Base-by-base conservation (phyloP, 129 eudicot species). In the Ambrosia trifida region DNA sequence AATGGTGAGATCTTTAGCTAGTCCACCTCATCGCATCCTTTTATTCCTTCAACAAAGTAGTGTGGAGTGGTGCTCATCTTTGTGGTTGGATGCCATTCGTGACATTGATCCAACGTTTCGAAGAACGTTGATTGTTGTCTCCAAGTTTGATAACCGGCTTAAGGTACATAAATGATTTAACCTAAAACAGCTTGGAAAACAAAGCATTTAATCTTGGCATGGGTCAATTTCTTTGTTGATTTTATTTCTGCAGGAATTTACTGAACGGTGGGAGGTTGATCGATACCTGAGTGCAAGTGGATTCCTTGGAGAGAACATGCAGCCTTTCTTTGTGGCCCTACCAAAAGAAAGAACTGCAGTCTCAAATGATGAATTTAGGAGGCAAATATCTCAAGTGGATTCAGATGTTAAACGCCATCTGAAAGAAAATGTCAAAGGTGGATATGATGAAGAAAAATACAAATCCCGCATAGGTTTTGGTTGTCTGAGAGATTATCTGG, bases 31-130 rank as follows among this genome's bases (percentile, higher is more conserved):
- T 71, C 92, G 98, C 44, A 89, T 93, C 77, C 85, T 93, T 53
- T 76, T 93, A 80, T 93, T 89, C 80, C 98, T 93, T 74, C 98
- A 93, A 70, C 98, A 93, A 80, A 93, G 98, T 50, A 93, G 98
- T 59, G 98, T 89, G 59, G 98, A 93, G 44, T 93, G 98, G 98
- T 93, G 98, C 79, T 93, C 98, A 10, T 93, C 98, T 24, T 75
- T 93, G 85, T 93, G 98, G 98, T 72, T 93, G 80, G 98, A 93
- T 76, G 63, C 88, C 40, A 82, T 93, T 64, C 98, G 96, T 57
- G 95, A 93, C 50, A 89, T 93, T 16, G 98, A 93, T 79, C 98
- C 98, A 51, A 69, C 88, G 12, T 93, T 93, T 72, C 81, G 87
- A 24, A 78, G 98, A 61, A 89, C 96, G 9, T 19, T 93, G n/a